phyloP scores from a whole-genome alignment of 139 green algal genomes.

The Tetraselmis chui region DNA sequence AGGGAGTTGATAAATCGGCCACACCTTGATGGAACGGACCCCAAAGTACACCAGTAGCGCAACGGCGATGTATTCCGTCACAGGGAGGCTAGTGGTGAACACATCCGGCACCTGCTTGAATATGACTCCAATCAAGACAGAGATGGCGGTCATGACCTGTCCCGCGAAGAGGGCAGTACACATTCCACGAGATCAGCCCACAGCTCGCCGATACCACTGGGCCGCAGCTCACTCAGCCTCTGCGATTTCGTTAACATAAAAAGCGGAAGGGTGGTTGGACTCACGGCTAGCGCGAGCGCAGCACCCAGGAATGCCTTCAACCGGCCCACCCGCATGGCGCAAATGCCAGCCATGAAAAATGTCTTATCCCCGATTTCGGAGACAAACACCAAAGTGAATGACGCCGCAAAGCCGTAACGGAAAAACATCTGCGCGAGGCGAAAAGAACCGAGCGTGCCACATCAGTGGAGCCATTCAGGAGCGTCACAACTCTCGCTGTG shows the following conservation, averaged over 20 bases:
- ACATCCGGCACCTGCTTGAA: constrained; percentile 71
- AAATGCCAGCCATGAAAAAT: constrained; percentile 96
- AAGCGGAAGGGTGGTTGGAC: too few relatives aligned
- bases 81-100: constrained; percentile 62
- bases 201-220: too few relatives aligned
- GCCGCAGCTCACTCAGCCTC: too few relatives aligned
- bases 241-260: too few relatives aligned
- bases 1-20: too few relatives aligned
- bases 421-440: not conserved
- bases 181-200: too few relatives aligned
- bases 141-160: constrained; percentile 86
- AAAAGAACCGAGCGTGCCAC: not conserved
- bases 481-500: not conserved
- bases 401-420: constrained; percentile 69
- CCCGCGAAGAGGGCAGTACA: not conserved
- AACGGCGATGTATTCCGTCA: constrained; percentile 75
- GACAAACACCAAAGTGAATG: constrained; percentile 95
- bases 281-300: constrained; percentile 37
- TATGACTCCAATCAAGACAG: constrained; percentile 78
- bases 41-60: constrained; percentile 92
- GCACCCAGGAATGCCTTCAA: constrained; percentile 49
- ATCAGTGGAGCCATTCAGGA: not conserved
- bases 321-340: constrained; percentile 79
- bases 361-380: constrained; percentile 97
- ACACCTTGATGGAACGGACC: constrained; percentile 57